A percentile compares a stretch with the other conserved stretches of the same genome.
phyloP scores from a whole-genome alignment of 106 monocot genomes.

The Apostasia ramifera region DNA sequence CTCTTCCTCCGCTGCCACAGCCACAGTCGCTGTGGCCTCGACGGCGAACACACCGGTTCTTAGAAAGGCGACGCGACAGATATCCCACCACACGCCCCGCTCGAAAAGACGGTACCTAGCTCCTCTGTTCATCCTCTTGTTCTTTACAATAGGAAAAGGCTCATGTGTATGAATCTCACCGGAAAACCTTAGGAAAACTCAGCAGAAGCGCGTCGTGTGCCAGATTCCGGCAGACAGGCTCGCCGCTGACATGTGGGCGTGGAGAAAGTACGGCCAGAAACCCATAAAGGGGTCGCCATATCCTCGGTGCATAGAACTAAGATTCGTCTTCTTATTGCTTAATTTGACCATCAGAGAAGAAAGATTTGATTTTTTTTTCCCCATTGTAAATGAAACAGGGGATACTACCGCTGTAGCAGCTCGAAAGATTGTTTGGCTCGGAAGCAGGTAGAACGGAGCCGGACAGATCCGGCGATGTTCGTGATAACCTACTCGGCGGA shows the following conservation, averaged over 20 bases:
- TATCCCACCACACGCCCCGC: neutral
- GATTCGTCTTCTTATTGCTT: neutral
- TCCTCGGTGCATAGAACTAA: slow-evolving; percentile 38
- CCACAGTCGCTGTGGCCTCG: neutral
- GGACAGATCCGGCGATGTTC: slow-evolving; percentile 45
- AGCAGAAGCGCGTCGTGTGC: slow-evolving; percentile 72
- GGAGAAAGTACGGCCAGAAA: slow-evolving; percentile 96
- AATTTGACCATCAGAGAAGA: neutral
- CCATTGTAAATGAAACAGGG: slow-evolving; percentile 29
- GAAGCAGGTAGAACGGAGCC: slow-evolving; percentile 82
- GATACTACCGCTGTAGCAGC: slow-evolving; percentile 88
- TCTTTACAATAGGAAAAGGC: neutral
- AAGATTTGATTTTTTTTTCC: neutral
- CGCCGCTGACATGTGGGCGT: slow-evolving; percentile 77
- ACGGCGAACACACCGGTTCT: neutral
- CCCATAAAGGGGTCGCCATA: slow-evolving; percentile 94
- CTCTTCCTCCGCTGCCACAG: neutral
- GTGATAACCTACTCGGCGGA: slow-evolving; percentile 76
- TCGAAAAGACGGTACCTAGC: slow-evolving; percentile 3
- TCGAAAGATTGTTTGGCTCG: slow-evolving; percentile 78
- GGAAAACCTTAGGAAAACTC: slow-evolving; percentile 42
- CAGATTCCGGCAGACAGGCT: slow-evolving; percentile 54
- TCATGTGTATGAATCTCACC: neutral
- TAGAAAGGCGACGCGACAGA: neutral
- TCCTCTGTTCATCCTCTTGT: neutral